A percentile compares a stretch with the other conserved stretches of the same genome.
phyloP scores from a whole-genome alignment of 768 basidiomycete species.

The Lyophyllum atratum region DNA sequence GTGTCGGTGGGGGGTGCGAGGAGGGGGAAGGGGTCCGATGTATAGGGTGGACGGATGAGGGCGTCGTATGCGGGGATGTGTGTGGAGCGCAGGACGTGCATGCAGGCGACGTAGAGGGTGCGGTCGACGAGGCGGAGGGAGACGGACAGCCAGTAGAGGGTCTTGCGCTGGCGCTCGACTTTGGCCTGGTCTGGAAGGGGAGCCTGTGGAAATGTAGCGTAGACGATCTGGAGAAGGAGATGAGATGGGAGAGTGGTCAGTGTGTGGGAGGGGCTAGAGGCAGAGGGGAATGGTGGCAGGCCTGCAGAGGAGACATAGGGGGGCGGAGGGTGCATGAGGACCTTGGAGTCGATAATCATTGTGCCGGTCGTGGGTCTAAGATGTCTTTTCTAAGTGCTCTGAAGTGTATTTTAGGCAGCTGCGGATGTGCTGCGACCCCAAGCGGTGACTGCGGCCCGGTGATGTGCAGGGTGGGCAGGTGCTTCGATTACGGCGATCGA shows the following conservation, averaged over 20 bases:
- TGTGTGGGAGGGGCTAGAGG: constrained; percentile 9
- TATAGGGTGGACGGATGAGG: constrained; percentile 67
- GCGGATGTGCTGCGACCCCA: neutral
- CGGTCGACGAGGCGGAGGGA: constrained; percentile 66
- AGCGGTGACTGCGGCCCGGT: neutral
- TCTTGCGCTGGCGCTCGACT: constrained; percentile 60
- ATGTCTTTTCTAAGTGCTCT: neutral
- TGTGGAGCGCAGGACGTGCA: constrained; percentile 78
- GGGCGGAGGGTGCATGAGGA: constrained; percentile 31
- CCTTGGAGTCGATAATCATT: constrained; percentile 43
- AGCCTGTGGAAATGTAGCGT: constrained; percentile 58
- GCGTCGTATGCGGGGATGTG: constrained; percentile 68
- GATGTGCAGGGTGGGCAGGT: neutral
- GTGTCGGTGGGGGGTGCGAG: constrained; percentile 18
- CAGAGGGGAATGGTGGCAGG: constrained; percentile 25
- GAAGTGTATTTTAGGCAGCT: neutral
- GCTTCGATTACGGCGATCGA: neutral
- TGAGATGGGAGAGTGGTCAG: constrained; percentile 53
- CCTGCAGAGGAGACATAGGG: constrained; percentile 23
- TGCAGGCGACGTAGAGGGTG: constrained; percentile 74
- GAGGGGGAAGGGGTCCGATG: constrained; percentile 78
- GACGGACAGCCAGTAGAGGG: constrained; percentile 69
- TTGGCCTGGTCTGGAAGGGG: constrained; percentile 37
- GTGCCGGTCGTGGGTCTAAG: neutral
- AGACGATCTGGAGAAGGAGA: constrained; percentile 69